phyloP scores from a whole-genome alignment of 2,329 filamentous ascomycete genomes.

The Didymella pinodella region DNA sequence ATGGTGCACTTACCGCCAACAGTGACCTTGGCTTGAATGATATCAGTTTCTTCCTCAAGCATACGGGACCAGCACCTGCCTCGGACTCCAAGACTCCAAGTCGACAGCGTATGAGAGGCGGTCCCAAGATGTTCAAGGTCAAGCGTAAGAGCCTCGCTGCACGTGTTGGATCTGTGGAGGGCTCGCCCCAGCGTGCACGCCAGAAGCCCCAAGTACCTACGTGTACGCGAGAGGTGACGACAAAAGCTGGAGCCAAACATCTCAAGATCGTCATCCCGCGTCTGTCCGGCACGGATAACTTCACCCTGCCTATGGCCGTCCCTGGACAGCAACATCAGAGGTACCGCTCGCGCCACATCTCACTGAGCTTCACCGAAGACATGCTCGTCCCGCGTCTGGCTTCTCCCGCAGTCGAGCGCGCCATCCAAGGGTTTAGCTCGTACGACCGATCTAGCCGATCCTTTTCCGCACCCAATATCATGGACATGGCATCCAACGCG shows the following conservation, averaged over 20 bases:
- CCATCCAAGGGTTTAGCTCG: slow-evolving; percentile 21
- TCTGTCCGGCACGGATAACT: slow-evolving; percentile 21
- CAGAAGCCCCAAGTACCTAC: slow-evolving; percentile 30
- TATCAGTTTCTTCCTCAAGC: slow-evolving; percentile 41
- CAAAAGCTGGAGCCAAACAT: slow-evolving; percentile 40
- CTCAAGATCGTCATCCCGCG: slow-evolving; percentile 41
- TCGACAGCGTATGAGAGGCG: slow-evolving; percentile 28
- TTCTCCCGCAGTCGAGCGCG: slow-evolving; percentile 17
- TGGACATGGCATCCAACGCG: slow-evolving; percentile 14
- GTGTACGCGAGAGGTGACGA: slow-evolving; percentile 42
- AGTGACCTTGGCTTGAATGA: slow-evolving; percentile 40
- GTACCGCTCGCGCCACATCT: slow-evolving; percentile 26
- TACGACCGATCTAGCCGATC: slow-evolving; percentile 17
- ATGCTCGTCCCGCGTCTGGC: slow-evolving; percentile 39
- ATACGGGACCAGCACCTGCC: slow-evolving; percentile 37
- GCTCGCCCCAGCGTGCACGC: slow-evolving; percentile 28
- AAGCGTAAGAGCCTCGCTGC: slow-evolving; percentile 37
- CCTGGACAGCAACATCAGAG: slow-evolving; percentile 12
- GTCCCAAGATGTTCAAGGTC: slow-evolving; percentile 37
- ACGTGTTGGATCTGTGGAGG: slow-evolving; percentile 33
- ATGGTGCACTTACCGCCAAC: slow-evolving; percentile 41
- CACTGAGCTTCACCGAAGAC: slow-evolving; percentile 39
- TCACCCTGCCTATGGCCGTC: slow-evolving; percentile 14
- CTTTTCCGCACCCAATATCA: slow-evolving; percentile 23
- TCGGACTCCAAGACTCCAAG: slow-evolving; percentile 18